Evolutionary conservation across 495 filamentous ascomycete genomes (phyloP).

Genomic region (Aspergillus diversus): DNA sequence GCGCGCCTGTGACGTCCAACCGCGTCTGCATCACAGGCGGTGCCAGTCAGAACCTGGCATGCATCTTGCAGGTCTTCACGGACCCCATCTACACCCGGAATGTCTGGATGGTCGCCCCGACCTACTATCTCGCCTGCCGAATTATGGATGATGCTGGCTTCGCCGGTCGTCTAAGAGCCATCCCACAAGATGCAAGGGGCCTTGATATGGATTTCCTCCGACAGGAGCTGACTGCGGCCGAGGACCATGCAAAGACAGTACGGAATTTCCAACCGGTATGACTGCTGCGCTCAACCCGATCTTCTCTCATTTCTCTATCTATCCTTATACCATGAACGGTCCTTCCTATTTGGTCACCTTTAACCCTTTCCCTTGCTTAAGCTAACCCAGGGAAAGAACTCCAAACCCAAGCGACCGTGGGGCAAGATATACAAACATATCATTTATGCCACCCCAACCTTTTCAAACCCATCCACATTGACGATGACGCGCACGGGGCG

Average conservation of each 20-base stretch:
- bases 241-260: conserved; percentile 33
- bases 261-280: conserved; percentile 47
- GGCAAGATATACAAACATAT: conserved; percentile 78
- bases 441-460: conserved; percentile 83
- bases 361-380: background rate
- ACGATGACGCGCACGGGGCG: conserved; percentile 69
- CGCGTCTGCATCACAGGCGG: conserved; percentile 82
- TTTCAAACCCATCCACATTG: conserved; percentile 77
- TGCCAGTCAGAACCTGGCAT: conserved; percentile 76
- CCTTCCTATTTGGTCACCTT: too few relatives aligned
- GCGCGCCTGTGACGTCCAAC: conserved; percentile 43
- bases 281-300: background rate
- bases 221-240: conserved; percentile 45
- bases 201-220: conserved; percentile 65
- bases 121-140: conserved; percentile 76
- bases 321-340: background rate
- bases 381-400: conserved; percentile 25
- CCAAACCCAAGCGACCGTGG: conserved; percentile 49
- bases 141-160: conserved; percentile 83
- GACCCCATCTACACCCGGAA: conserved; percentile 74
- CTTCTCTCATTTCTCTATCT: background rate
- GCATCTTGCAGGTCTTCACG: conserved; percentile 72
- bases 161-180: conserved; percentile 58
- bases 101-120: conserved; percentile 80
- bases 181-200: conserved; percentile 76